A percentile compares a stretch with the other conserved stretches of the same genome.
Evolutionary conservation across 495 filamentous ascomycete genomes (phyloP).

Genomic region (Penicillium mononematosum): DNA sequence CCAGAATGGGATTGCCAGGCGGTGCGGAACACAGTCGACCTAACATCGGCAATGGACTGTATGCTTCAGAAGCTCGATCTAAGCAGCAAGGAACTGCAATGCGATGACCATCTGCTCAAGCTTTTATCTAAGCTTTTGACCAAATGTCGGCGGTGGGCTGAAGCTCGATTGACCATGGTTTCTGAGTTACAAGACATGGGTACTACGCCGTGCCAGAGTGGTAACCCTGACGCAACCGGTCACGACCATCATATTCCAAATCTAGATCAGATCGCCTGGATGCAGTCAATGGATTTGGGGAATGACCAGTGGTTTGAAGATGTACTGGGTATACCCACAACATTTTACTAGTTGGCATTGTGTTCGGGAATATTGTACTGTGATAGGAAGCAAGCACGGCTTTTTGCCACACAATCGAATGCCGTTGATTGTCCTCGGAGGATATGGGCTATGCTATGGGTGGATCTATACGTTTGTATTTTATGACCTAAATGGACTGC

Average conservation of each 20-base stretch:
- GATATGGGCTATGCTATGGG: too few species aligned
- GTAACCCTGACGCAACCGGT: constrained; percentile 2
- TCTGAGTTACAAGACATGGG: constrained; percentile 4
- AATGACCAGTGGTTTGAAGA: constrained; percentile 33
- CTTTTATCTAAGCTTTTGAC: constrained; percentile 29
- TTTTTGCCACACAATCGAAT: too few species aligned
- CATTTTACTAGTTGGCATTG: constrained; percentile 7
- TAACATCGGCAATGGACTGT: constrained; percentile 30
- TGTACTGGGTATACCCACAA: constrained; percentile 20
- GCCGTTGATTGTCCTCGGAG: too few species aligned
- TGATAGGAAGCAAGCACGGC: too few species aligned
- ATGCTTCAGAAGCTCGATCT: constrained; percentile 28
- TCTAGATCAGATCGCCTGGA: constrained; percentile 31
- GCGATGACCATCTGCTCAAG: constrained; percentile 29
- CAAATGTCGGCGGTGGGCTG: constrained; percentile 26
- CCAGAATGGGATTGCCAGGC: constrained; percentile 42
- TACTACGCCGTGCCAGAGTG: neutral
- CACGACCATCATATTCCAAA: constrained; percentile 19
- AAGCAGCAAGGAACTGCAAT: constrained; percentile 25
- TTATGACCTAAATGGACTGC: too few species aligned
- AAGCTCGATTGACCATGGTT: constrained; percentile 15
- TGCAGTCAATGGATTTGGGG: constrained; percentile 34
- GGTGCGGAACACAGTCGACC: constrained; percentile 33
- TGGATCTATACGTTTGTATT: too few species aligned
- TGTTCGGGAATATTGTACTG: neutral